These are phyloP conservation scores for Miscanthus lutarioriparius DNA, from an alignment of 176 grass and related monocot species.

Conservation along the genomic window DNA sequence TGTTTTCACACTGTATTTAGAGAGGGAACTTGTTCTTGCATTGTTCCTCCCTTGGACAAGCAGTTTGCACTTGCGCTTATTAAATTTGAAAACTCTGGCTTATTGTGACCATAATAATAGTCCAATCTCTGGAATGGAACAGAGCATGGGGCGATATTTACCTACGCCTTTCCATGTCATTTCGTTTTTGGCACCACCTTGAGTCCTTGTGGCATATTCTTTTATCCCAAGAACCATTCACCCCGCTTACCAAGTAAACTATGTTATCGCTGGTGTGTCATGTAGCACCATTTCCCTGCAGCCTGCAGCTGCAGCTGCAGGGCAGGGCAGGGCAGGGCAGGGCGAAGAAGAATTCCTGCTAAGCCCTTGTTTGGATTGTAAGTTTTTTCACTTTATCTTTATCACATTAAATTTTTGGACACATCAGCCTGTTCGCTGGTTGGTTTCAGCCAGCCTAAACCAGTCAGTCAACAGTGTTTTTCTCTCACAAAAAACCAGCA, in stretches of 20 bases:
- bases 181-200: background rate
- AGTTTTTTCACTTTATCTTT: too few species aligned
- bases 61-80: background rate
- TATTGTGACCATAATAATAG: background rate
- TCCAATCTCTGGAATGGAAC: background rate
- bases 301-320: too few species aligned
- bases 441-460: too few species aligned
- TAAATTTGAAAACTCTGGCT: background rate
- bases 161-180: background rate
- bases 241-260: background rate
- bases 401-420: too few species aligned
- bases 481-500: too few species aligned
- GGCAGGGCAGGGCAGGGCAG: too few species aligned
- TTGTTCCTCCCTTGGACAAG: background rate
- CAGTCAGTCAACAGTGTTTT: too few species aligned
- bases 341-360: too few species aligned
- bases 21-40: background rate
- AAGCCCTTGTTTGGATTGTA: too few species aligned
- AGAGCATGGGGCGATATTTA: background rate
- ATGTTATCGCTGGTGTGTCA: background rate
- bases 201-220: constrained; percentile 19
- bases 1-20: background rate
- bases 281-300: background rate
- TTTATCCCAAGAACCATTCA: background rate
- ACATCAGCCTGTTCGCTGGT: too few species aligned